Base-by-base conservation (phyloP, 192 early-diverging fungal genomes). In the Spizellomyces punctatus region DNA sequence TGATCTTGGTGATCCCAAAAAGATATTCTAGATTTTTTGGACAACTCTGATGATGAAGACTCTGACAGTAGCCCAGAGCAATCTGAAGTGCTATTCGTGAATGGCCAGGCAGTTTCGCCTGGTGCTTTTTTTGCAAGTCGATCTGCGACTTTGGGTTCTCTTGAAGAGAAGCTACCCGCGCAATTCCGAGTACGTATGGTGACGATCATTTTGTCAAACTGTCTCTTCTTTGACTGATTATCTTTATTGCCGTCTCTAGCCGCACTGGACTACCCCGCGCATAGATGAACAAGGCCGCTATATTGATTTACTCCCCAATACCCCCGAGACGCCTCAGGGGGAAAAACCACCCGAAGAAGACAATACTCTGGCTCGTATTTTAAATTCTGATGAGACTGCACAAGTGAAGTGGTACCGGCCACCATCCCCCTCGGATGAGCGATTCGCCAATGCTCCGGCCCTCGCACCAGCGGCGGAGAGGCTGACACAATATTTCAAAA, bases 241-340 rank as follows among this genome's bases (percentile, higher is more conserved):
- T 12, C 17, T 12, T 2, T 19, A 54, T 36, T 36, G 27, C 27
- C 3, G 0, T 36, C 27, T 36, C 27, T n/a, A 54, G 50, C 50
- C 50, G 17, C 50, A 54, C 50, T 54, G 50, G 50, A 12, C 14
- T 12, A 54, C 50, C 12, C 50, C 50, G 14, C 14, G 12, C 17
- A 19, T 54, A 54, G 50, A 54, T 54, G 14, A 54, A 2, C 17
- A n/a, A 19, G 50, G 50, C 12, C 50, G 17, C 14, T 54, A 54
- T 54, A 12, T 54, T 54, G 50, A 54, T 54, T 19, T 54, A 19
- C 50, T 54, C 50, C 50, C 50, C 17, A 54, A 54, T 54, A 54
- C 50, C 12, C 50, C 50, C 12, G 50, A 54, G 14, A 54, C 50
- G 17, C 50, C 50, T 0, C 17, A n/a, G 12, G 50, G 50, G 4